phyloP scores from a whole-genome alignment of 257 asterid genomes.

The Mitragyna speciosa region DNA sequence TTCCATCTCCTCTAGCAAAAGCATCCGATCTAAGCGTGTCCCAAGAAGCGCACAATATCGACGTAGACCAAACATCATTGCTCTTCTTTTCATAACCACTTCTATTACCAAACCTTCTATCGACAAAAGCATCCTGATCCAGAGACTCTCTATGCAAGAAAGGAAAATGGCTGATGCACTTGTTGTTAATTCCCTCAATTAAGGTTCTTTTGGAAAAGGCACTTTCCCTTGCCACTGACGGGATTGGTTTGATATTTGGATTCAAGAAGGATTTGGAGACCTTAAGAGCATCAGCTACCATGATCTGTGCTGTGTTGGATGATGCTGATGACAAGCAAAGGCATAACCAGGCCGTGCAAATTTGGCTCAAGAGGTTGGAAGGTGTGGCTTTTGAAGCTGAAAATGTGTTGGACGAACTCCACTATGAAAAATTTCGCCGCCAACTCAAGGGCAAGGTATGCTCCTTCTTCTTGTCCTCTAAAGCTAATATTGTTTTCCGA shows the following conservation, averaged over 20 bases:
- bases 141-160: no score
- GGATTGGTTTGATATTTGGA: not conserved
- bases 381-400: not conserved
- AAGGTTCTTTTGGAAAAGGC: not conserved
- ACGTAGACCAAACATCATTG: no score
- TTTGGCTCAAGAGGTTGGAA: not conserved
- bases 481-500: not conserved
- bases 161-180: not conserved
- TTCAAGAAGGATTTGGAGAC: conserved; percentile 8
- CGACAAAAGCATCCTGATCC: no score
- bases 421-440: not conserved
- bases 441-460: not conserved
- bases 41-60: no score
- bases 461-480: not conserved
- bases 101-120: no score
- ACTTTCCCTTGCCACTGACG: not conserved
- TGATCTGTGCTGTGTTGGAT: not conserved
- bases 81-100: no score
- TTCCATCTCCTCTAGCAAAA: no score
- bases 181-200: not conserved
- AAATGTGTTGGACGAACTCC: not conserved
- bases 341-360: not conserved
- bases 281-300: not conserved
- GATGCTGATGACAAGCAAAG: not conserved
- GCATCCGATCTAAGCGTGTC: no score